Base-by-base conservation (phyloP, 192 early-diverging fungal species). In the Entomortierella chlamydospora region DNA sequence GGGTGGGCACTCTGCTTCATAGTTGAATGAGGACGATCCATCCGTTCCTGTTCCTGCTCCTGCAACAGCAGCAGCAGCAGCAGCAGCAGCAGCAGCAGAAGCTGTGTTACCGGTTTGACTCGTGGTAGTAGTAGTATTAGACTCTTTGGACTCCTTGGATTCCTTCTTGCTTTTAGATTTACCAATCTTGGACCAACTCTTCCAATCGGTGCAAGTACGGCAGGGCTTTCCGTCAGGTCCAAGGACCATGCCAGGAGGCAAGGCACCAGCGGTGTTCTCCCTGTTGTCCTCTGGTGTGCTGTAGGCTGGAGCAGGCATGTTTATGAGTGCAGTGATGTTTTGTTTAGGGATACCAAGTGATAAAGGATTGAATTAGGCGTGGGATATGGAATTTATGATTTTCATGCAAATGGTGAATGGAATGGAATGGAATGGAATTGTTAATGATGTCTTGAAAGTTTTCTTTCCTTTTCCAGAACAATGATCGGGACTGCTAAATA, bases 141-240 rank as follows among this genome's bases (percentile, higher is more conserved):
- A 72, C 57, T 18, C 58, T 63, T 68, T 57, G 51, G 74, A 56
- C 6, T 41, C 37, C 5, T 67, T 42, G n/a, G 64, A 52, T 17
- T 65, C 59, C 26, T 69, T 70, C 37, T 70, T 70, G 45, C 13
- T 13, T n/a, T 57, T 66, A 18, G 47, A 31, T n/a, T 90, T 93
- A 30, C 63, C 81, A 37, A 87, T 63, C 37, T 83, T 84, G 26
- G 87, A 82, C 93, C 92, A 93, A 20, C 87, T 86, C 70, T 90
- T 92, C 79, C 93, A 91, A 31, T 91, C 91, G 20, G 89, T 87
- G 81, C 94, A 96, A 2, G 89, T 91, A 33, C 92, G 85, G 69
- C 94, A 95, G 23, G 94, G 93, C 68, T 95, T 93, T 17, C 85
- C 83, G 60, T 85, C 82, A 47, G 70, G 84, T 41, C 83, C 84